Evolutionary conservation across 116 monocot species (phyloP).

Genomic region (Trichopus zeylanicus): DNA sequence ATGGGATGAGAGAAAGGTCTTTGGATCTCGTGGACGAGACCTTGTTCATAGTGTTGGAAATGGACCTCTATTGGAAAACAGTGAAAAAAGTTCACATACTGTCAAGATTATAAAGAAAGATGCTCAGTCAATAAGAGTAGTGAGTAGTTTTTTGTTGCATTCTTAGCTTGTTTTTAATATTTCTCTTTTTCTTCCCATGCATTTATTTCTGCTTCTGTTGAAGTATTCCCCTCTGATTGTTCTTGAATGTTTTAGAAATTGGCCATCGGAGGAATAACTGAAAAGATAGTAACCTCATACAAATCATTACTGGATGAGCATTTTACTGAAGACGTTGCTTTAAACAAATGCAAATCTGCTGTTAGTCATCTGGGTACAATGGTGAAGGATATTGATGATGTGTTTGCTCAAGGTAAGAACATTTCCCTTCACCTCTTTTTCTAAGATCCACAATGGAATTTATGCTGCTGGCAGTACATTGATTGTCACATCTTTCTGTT

Average conservation of each 20-base stretch:
- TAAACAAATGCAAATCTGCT: slow-evolving; percentile 70
- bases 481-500: too few species aligned
- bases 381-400: slow-evolving; percentile 56
- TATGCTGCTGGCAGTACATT: too few species aligned
- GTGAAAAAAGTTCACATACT: slow-evolving; percentile 47
- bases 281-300: slow-evolving; percentile 87
- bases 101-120: slow-evolving; percentile 80
- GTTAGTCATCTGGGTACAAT: slow-evolving; percentile 44
- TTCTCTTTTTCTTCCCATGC: neutral
- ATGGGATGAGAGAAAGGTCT: slow-evolving; percentile 98
- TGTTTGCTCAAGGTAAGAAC: slow-evolving; percentile 44
- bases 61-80: slow-evolving; percentile 37
- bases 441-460: neutral
- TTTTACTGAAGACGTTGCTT: slow-evolving; percentile 63
- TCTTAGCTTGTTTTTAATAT: neutral
- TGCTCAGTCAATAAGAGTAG: slow-evolving; percentile 67
- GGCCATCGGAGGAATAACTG: slow-evolving; percentile 87
- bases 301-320: slow-evolving; percentile 72
- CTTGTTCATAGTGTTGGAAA: slow-evolving; percentile 82
- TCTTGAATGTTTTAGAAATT: slow-evolving; percentile 52
- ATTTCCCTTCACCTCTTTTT: too few species aligned
- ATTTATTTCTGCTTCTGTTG: neutral
- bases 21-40: slow-evolving; percentile 79
- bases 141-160: slow-evolving; percentile 27
- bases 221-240: neutral